Percentiles rank a stretch among this genome's conserved stretches.
These are phyloP conservation scores for Aspergillus olivimuriae DNA, from an alignment of 495 filamentous ascomycete species.

Conservation along the genomic window DNA sequence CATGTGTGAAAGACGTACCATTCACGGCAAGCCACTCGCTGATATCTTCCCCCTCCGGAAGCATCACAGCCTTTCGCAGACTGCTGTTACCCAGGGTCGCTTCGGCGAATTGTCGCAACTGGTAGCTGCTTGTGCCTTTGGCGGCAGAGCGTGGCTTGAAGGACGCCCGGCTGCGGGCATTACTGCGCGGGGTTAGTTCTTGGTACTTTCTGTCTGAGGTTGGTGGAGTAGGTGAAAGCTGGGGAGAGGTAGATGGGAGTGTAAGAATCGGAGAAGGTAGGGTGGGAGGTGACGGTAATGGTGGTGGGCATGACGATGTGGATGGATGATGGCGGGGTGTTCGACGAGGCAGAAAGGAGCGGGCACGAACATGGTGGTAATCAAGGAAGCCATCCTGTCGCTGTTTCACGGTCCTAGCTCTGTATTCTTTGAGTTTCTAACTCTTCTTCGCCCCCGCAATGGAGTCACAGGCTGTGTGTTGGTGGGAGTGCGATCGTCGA, in stretches of 20 bases:
- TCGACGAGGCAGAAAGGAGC: conserved; percentile 27
- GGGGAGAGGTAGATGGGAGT: conserved; percentile 38
- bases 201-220: too few species aligned
- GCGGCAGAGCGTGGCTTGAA: conserved; percentile 86
- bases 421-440: too few species aligned
- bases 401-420: too few species aligned
- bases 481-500: not conserved
- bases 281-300: not conserved
- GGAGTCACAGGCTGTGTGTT: too few species aligned
- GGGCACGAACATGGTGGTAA: conserved; percentile 64
- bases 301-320: conserved; percentile 19
- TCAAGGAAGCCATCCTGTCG: conserved; percentile 56
- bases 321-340: conserved; percentile 25
- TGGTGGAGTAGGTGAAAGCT: too few species aligned
- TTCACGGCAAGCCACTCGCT: conserved; percentile 98
- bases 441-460: too few species aligned
- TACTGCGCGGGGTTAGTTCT: conserved; percentile 58
- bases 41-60: conserved; percentile 93
- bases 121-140: conserved; percentile 90
- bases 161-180: conserved; percentile 80
- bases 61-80: conserved; percentile 89
- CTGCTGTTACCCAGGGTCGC: conserved; percentile 93
- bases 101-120: conserved; percentile 95
- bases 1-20: conserved; percentile 42
- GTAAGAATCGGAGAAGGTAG: conserved; percentile 12